phyloP scores from a whole-genome alignment of 306 rosid genomes.

The Sechiopsis laciniata region DNA sequence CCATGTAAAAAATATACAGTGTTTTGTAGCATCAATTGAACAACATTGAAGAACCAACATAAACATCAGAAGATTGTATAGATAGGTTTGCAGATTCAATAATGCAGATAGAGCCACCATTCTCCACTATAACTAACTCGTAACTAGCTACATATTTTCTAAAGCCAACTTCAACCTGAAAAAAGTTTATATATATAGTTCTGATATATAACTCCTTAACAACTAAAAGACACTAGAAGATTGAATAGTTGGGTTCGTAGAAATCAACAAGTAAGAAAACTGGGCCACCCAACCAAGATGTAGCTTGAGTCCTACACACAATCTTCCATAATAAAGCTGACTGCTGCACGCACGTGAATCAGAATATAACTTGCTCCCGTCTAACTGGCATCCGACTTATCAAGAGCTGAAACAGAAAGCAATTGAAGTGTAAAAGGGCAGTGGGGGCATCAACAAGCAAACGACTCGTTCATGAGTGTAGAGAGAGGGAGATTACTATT shows the following conservation, averaged over 20 bases:
- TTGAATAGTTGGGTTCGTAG: background rate
- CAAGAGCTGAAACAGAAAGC: slow-evolving; percentile 48
- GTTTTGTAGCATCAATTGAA: too few relatives aligned
- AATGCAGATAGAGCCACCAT: too few relatives aligned
- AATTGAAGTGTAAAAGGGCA: slow-evolving; percentile 13
- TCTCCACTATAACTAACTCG: background rate
- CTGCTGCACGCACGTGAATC: background rate
- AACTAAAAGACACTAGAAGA: background rate
- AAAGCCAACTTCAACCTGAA: background rate
- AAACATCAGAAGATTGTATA: too few relatives aligned
- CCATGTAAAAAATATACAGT: too few relatives aligned
- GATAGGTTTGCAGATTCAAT: too few relatives aligned
- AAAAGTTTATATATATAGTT: background rate
- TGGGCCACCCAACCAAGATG: background rate
- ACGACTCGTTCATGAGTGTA: background rate
- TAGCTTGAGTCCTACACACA: background rate
- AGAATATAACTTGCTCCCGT: slow-evolving; percentile 27
- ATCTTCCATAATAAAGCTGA: background rate
- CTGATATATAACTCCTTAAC: background rate
- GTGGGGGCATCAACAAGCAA: slow-evolving; percentile 9
- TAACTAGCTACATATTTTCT: background rate
- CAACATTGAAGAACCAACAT: too few relatives aligned
- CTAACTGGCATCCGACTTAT: slow-evolving; percentile 52
- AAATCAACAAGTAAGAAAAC: slow-evolving; percentile 2
- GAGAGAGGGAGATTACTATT: slow-evolving; percentile 44